These are phyloP conservation scores for Hericium coralloides DNA, from an alignment of 768 basidiomycete species.

Conservation along the genomic window DNA sequence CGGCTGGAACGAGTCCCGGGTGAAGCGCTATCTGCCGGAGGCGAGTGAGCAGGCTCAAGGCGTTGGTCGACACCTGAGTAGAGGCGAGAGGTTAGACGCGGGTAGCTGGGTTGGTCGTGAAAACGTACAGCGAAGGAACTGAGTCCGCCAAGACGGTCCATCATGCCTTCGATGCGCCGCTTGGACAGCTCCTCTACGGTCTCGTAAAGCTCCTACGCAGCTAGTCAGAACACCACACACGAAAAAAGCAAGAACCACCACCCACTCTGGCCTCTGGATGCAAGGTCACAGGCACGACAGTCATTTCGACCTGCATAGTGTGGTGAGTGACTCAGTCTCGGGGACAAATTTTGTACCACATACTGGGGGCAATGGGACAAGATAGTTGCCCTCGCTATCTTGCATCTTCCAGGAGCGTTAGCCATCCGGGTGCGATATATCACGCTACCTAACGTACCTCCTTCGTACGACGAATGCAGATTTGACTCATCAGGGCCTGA, in stretches of 20 bases:
- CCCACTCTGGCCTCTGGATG: slow-evolving; percentile 52
- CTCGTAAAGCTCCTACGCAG: slow-evolving; percentile 51
- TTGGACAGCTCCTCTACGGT: slow-evolving; percentile 55
- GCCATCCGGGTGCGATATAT: not conserved
- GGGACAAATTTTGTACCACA: slow-evolving; percentile 6
- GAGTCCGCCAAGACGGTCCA: slow-evolving; percentile 32
- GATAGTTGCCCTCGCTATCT: slow-evolving; percentile 60
- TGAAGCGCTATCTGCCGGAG: slow-evolving; percentile 78
- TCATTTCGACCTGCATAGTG: slow-evolving; percentile 60
- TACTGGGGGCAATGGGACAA: slow-evolving; percentile 72
- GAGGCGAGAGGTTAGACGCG: slow-evolving; percentile 1
- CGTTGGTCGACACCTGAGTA: slow-evolving; percentile 53
- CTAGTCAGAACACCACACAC: not conserved
- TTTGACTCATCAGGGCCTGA: slow-evolving; percentile 68
- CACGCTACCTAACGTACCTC: slow-evolving; percentile 36
- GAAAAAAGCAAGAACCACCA: not conserved
- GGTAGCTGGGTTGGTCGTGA: not conserved
- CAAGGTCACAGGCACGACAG: slow-evolving; percentile 60
- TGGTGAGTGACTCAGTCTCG: not conserved
- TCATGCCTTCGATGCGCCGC: slow-evolving; percentile 48
- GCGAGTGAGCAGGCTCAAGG: slow-evolving; percentile 78
- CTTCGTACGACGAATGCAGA: slow-evolving; percentile 77
- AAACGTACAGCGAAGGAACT: slow-evolving; percentile 29
- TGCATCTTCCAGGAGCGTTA: slow-evolving; percentile 51
- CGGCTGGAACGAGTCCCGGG: slow-evolving; percentile 60